These are phyloP conservation scores for Phlebopus sp. DNA, from an alignment of 1,284 basidiomycete species.

Conservation along the genomic window DNA sequence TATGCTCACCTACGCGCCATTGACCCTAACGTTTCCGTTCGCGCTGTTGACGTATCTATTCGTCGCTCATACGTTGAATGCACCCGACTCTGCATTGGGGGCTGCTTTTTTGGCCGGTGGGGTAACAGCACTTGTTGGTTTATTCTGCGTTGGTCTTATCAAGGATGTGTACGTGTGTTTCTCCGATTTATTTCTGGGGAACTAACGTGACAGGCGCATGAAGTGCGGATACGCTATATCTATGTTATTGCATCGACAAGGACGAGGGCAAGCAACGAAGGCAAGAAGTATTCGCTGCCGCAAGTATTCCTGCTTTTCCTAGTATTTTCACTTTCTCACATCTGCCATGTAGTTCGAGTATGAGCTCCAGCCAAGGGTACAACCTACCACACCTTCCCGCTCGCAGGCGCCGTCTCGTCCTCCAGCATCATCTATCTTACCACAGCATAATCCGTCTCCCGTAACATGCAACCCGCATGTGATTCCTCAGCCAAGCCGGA, in stretches of 20 bases:
- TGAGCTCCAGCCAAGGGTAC: constrained; percentile 38
- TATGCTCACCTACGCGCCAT: constrained; percentile 75
- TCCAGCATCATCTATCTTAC: constrained; percentile 5
- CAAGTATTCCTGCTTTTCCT: constrained; percentile 39
- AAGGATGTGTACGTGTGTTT: constrained; percentile 64
- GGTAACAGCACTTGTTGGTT: constrained; percentile 77
- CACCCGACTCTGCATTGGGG: constrained; percentile 74
- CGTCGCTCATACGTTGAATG: constrained; percentile 78
- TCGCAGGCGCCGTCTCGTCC: constrained; percentile 3
- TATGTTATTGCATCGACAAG: constrained; percentile 88
- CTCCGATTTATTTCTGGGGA: neutral
- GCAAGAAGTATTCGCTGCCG: constrained; percentile 68
- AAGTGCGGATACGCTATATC: constrained; percentile 78
- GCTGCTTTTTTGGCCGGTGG: constrained; percentile 77
- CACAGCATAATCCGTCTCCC: constrained; percentile 11
- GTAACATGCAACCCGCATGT: constrained; percentile 8
- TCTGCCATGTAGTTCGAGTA: constrained; percentile 39
- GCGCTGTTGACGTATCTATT: constrained; percentile 84
- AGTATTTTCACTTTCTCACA: constrained; percentile 9
- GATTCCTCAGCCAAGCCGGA: constrained; percentile 12
- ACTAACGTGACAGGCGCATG: neutral
- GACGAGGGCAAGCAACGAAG: constrained; percentile 62
- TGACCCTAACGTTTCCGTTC: constrained; percentile 78
- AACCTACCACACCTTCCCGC: constrained; percentile 1
- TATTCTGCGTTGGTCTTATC: constrained; percentile 81